These are phyloP conservation scores for Tylopilus orsonianus DNA, from an alignment of 1,284 basidiomycete genomes.

Conservation along the genomic window DNA sequence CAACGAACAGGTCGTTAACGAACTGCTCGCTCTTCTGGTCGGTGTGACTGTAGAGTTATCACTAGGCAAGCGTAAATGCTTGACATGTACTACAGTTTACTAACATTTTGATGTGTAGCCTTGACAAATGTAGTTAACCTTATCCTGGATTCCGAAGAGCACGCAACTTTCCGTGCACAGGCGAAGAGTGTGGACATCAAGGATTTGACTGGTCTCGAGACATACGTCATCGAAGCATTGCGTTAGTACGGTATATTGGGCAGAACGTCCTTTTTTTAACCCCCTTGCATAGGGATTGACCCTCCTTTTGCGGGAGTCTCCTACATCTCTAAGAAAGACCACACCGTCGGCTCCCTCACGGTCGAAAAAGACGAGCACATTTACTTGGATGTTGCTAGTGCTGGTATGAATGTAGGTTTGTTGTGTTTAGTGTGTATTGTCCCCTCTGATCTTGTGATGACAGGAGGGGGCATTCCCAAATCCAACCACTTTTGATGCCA, in stretches of 20 bases:
- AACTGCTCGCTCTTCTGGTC: slow-evolving; percentile 69
- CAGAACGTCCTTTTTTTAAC: slow-evolving; percentile 10
- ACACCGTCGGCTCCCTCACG: slow-evolving; percentile 40
- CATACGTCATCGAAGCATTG: slow-evolving; percentile 64
- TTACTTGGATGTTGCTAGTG: slow-evolving; percentile 60
- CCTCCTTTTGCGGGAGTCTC: slow-evolving; percentile 42
- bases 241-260: slow-evolving; percentile 43
- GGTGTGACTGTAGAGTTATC: slow-evolving; percentile 67
- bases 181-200: slow-evolving; percentile 39
- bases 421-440: neutral
- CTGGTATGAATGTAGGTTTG: slow-evolving; percentile 50
- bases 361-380: slow-evolving; percentile 50
- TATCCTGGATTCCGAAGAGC: slow-evolving; percentile 51
- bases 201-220: slow-evolving; percentile 41
- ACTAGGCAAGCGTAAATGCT: slow-evolving; percentile 45
- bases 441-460: neutral
- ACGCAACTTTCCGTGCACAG: slow-evolving; percentile 41
- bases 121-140: slow-evolving; percentile 56
- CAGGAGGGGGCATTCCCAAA: slow-evolving; percentile 52
- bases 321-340: slow-evolving; percentile 45
- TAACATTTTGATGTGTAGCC: slow-evolving; percentile 34
- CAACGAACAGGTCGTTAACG: slow-evolving; percentile 62
- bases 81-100: neutral
- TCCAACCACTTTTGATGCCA: slow-evolving; percentile 46
- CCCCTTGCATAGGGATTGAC: slow-evolving; percentile 41